Conservation (phyloP, 768 basidiomycete genomes). For the Amanita rubescens region DNA sequence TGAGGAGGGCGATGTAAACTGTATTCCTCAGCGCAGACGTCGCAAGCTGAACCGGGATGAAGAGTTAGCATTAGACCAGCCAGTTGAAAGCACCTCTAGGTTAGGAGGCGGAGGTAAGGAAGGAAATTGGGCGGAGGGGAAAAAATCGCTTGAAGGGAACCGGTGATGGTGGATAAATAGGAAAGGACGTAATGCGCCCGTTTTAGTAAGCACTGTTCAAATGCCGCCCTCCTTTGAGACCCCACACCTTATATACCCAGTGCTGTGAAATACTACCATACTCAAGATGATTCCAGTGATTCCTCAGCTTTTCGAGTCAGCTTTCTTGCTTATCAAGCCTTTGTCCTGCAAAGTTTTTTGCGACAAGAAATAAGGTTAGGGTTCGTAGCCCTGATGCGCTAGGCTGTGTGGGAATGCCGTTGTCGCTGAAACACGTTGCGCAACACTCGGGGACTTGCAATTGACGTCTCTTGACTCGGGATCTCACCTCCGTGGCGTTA, state of each 20-base stretch:
- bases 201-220: slow-evolving; percentile 6
- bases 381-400: slow-evolving; percentile 5
- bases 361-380: slow-evolving; percentile 6
- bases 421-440: slow-evolving; percentile 7
- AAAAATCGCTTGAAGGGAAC: slow-evolving; percentile 33
- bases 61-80: slow-evolving; percentile 70
- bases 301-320: neutral
- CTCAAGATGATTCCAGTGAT: neutral
- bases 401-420: slow-evolving; percentile 4
- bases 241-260: neutral
- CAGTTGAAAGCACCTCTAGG: slow-evolving; percentile 36
- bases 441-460: slow-evolving; percentile 1
- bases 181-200: slow-evolving; percentile 29
- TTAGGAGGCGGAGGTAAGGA: slow-evolving; percentile 32
- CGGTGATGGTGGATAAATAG: slow-evolving; percentile 39
- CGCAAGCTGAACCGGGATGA: slow-evolving; percentile 75
- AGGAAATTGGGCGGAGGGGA: slow-evolving; percentile 32
- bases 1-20: slow-evolving; percentile 67
- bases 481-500: neutral
- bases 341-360: neutral
- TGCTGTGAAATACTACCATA: neutral
- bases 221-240: neutral
- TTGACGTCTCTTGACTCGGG: neutral
- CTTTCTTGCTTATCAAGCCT: neutral
- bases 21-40: slow-evolving; percentile 86